Conservation (phyloP, 495 filamentous ascomycete genomes). For the Cenococcum geophilum region DNA sequence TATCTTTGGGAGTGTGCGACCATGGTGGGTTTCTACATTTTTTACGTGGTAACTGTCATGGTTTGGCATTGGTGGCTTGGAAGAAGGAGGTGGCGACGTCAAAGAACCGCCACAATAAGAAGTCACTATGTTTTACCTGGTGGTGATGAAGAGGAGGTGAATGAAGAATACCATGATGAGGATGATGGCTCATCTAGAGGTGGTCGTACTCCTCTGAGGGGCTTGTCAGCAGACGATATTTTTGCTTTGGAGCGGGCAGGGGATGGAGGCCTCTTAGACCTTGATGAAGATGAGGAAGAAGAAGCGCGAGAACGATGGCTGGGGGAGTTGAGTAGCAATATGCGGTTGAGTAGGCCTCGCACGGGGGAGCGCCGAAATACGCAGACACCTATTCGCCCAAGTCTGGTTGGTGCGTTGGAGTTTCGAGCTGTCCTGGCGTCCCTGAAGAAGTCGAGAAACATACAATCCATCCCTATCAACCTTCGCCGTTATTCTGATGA, state of each 20-base stretch:
- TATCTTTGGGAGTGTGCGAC: slow-evolving; percentile 78
- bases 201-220: slow-evolving; percentile 45
- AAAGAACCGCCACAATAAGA: slow-evolving; percentile 63
- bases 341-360: slow-evolving; percentile 73
- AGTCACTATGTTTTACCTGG: slow-evolving; percentile 63
- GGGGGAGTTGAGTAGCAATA: slow-evolving; percentile 81
- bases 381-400: slow-evolving; percentile 78
- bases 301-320: slow-evolving; percentile 66
- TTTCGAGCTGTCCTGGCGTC: slow-evolving; percentile 84
- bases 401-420: slow-evolving; percentile 87
- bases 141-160: slow-evolving; percentile 64
- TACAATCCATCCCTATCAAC: slow-evolving; percentile 60
- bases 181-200: slow-evolving; percentile 53
- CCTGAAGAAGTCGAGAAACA: slow-evolving; percentile 69
- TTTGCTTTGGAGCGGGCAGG: slow-evolving; percentile 59
- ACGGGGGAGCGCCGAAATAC: slow-evolving; percentile 64
- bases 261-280: slow-evolving; percentile 42
- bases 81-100: slow-evolving; percentile 51
- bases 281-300: slow-evolving; percentile 61
- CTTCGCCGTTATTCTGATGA: slow-evolving; percentile 68
- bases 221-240: slow-evolving; percentile 61
- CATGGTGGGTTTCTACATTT: slow-evolving; percentile 90
- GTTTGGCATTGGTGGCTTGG: slow-evolving; percentile 84
- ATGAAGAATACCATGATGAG: slow-evolving; percentile 62
- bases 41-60: slow-evolving; percentile 85